Percentiles rank a stretch among this genome's conserved stretches.
Evolutionary conservation across 2,329 filamentous ascomycete genomes (phyloP).

Genomic region (Pseudocercospora macadamiae): DNA sequence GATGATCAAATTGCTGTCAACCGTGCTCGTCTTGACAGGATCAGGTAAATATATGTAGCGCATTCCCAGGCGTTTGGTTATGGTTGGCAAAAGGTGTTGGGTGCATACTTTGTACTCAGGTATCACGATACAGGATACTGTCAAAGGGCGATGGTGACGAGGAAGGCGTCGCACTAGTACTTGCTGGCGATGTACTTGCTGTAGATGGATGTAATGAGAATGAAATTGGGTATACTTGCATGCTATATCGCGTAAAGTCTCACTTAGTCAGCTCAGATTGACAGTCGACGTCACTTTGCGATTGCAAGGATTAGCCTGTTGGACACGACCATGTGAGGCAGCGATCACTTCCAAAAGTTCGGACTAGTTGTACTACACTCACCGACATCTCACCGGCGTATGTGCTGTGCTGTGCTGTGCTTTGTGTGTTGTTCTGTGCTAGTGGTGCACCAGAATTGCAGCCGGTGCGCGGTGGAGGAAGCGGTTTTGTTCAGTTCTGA

Average conservation of each 20-base stretch:
- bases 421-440: not conserved
- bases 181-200: conserved; percentile 3
- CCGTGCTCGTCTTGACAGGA: conserved; percentile 69
- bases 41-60: conserved; percentile 44
- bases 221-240: not conserved
- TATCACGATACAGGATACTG: conserved; percentile 2
- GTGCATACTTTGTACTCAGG: not conserved
- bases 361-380: not conserved
- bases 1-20: conserved; percentile 82
- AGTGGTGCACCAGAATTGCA: not conserved
- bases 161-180: not conserved
- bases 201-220: conserved; percentile 3
- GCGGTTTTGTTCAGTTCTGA: not conserved
- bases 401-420: too few relatives aligned
- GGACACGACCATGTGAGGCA: not conserved
- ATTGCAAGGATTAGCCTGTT: conserved; percentile 3
- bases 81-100: conserved; percentile 3
- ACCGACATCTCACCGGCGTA: conserved; percentile 8
- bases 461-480: too few relatives aligned
- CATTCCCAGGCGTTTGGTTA: not conserved
- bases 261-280: too few relatives aligned
- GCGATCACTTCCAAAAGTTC: conserved; percentile 1
- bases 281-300: conserved; percentile 6
- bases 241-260: too few relatives aligned
- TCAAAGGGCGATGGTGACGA: not conserved